Base-by-base conservation (phyloP, 495 filamentous ascomycete genomes). In the Penicillium roqueforti region DNA sequence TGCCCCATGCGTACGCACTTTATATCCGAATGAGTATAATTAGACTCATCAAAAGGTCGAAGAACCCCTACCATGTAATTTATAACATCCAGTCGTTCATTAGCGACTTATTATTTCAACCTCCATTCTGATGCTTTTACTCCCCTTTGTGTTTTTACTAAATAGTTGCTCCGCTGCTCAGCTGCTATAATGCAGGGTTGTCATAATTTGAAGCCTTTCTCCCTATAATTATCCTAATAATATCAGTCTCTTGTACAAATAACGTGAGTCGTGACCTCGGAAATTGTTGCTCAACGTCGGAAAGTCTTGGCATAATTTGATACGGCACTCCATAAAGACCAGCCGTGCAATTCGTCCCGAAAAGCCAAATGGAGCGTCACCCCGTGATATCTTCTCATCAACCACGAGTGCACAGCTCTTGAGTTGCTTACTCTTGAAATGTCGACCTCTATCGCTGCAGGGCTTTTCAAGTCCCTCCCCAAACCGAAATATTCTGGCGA, bases 401-500 rank as follows among this genome's bases (percentile, higher is more conserved):
- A 57, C 56, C 41, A 42, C 46, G 38, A 56, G 60, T 56, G 47
- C 55, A 47, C 34, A 57, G 47, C 60, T 53, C 44, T 51, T 47
- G 31, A 51, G 46, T 57, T 46, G 51, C 44, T 40, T 56, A 53
- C 50, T 61, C 49, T 58, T 32, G 68, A 58, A 53, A 91, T 91
- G 87, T 52, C 50, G 11, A 70, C 84, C 47, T 87, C 82, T 38
- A 79, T 92, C 65, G 82, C 87, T 46, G 80, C 86, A 19, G 87
- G 89, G 28, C 83, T 98, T 28, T 81, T 91, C 23, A 86, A 85
- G 67, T 83, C 87, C 39, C 80, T 98, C 13, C 93, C 93, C 0
- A 92, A 91, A 55, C 95, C 93, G 14, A 91, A 89, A 68, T 92
- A 96, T 66, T 85, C 80, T 14, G 88, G 87, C 46, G 89, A 95